Base-by-base conservation (phyloP, 176 grass and related monocot species). In the Carex pumila region DNA sequence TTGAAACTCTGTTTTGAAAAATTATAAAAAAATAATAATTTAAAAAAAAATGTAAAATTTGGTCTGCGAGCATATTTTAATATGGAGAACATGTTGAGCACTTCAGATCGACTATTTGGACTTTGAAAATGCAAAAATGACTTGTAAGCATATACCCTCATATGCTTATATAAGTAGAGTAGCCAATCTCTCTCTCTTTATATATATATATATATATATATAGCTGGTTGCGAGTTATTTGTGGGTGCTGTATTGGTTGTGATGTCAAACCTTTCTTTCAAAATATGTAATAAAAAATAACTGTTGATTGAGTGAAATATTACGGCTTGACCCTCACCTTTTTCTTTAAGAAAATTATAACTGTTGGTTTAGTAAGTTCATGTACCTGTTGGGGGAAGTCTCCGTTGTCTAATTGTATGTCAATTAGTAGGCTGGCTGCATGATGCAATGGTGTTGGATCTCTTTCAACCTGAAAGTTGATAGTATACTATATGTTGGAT, bases 351-450 rank as follows among this genome's bases (percentile, higher is more conserved):
- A 34, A 68, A 17, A 68, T 17, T 14, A 4, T 5, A 18, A 37
- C 65, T 68, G 1, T 17, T 68, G 3, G 31, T 37, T 68, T 68
- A 18, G 52, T 56, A 58, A 11, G 53, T 11, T 58, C 32, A 66
- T 67, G 61, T 85, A 94, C 93, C 86, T 92, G 90, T 61, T 94
- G 93, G 17, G 93, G 93, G 55, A 94, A 94, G 80, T 94, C 88
- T 39, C 93, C 93, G 66, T 89, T 85, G 45, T 84, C 45, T 1
- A 90, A 87, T 37, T 95, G 93, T 82, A 89, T 88, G 32, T 66
- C 87, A 69, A 90, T 86, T 50, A 95, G 86, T 54, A 92, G 81
- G 22, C 25, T 82, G 82, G 93, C 90, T 52, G 93, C 93, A 79
- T 82, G 61, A 80, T 94, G 90, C 77, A 94, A 82, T 70, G 90